Evolutionary conservation across 768 basidiomycete genomes (phyloP).

Genomic region (Tulasnella sp.): DNA sequence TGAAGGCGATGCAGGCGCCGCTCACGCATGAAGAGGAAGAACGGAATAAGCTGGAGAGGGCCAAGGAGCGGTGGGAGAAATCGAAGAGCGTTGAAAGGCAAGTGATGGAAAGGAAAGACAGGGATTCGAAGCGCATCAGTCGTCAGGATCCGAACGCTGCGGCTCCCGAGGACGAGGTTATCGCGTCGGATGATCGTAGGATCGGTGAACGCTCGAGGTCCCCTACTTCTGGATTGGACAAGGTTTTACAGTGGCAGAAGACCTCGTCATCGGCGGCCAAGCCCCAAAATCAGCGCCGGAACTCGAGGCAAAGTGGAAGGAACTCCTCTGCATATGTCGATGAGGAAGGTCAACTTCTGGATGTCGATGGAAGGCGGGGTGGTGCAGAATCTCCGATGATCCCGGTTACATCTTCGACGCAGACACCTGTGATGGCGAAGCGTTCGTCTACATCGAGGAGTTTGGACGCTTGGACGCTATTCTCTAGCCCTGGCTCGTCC

Average conservation of each 20-base stretch:
- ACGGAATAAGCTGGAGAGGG: conserved; percentile 62
- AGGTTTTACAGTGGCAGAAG: neutral
- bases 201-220: conserved; percentile 31
- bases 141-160: no score
- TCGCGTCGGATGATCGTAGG: conserved; percentile 42
- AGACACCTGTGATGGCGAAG: neutral
- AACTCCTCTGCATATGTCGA: neutral
- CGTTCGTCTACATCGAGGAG: neutral
- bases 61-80: conserved; percentile 72
- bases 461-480: neutral
- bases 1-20: conserved; percentile 72
- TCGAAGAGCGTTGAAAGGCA: conserved; percentile 65
- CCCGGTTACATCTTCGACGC: neutral
- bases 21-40: conserved; percentile 73
- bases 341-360: neutral
- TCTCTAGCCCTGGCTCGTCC: neutral
- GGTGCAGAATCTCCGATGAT: no score
- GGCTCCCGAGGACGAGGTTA: conserved; percentile 28
- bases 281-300: neutral
- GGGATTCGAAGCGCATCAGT: conserved; percentile 35
- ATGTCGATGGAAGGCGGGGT: neutral
- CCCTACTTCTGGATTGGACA: neutral
- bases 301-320: neutral
- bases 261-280: neutral
- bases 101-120: conserved; percentile 59